Evolutionary conservation across 495 filamentous ascomycete species (phyloP).

Genomic region (Tuber magnatum): DNA sequence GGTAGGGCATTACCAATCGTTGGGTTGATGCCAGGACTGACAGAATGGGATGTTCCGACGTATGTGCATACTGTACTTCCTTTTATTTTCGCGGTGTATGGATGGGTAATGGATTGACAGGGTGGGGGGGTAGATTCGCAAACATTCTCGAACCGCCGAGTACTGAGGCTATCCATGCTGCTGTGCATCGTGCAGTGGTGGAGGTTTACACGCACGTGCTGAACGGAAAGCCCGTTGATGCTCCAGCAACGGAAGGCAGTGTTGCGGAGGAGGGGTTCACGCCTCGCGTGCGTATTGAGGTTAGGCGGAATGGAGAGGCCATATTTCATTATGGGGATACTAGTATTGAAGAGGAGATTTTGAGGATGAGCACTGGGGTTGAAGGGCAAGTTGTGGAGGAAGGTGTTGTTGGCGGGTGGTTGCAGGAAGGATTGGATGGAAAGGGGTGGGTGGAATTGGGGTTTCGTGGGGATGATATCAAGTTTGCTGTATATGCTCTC

Average conservation of each 20-base stretch:
- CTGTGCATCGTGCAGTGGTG: slow-evolving; percentile 28
- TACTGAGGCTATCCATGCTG: slow-evolving; percentile 5
- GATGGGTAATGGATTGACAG: background rate
- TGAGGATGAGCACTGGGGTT: slow-evolving; percentile 3
- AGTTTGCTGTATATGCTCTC: background rate
- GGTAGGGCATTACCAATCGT: slow-evolving; percentile 19
- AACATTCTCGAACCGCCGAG: background rate
- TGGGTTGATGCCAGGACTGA: slow-evolving; percentile 8
- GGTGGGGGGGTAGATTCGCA: background rate
- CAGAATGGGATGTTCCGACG: slow-evolving; percentile 28
- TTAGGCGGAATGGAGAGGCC: slow-evolving; percentile 11
- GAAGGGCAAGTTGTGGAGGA: slow-evolving; percentile 18
- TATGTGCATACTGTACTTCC: slow-evolving; percentile 8
- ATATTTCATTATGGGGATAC: slow-evolving; percentile 12
- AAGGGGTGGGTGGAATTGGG: slow-evolving; percentile 11
- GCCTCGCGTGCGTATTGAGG: slow-evolving; percentile 9
- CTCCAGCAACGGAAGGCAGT: background rate
- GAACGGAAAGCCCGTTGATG: slow-evolving; percentile 6
- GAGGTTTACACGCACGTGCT: slow-evolving; percentile 22
- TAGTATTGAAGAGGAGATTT: slow-evolving; percentile 13
- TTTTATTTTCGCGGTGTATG: background rate
- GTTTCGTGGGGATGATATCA: background rate
- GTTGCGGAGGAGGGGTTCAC: background rate
- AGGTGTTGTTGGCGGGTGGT: slow-evolving; percentile 11
- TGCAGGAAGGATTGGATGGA: slow-evolving; percentile 14